Evolutionary conservation across 2,329 filamentous ascomycete genomes (phyloP).

Genomic region (Fusarium lyarnte): DNA sequence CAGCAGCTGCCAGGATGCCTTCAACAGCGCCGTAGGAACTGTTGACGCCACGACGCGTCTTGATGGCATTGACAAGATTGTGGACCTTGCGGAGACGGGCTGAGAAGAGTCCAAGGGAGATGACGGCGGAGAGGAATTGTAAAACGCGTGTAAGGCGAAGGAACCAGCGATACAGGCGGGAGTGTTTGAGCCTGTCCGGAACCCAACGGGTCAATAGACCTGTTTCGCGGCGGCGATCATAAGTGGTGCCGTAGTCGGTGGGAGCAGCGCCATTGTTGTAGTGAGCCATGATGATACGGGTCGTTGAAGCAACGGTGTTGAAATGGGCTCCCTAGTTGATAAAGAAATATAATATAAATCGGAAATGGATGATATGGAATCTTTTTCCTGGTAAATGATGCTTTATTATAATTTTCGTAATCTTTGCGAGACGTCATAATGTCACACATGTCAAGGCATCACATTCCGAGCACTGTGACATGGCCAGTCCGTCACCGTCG

Average conservation of each 20-base stretch:
- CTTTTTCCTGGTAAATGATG: neutral
- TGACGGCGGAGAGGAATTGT: constrained; percentile 22
- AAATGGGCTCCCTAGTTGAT: neutral
- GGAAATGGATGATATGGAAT: neutral
- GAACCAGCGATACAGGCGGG: constrained; percentile 28
- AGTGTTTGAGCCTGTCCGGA: constrained; percentile 15
- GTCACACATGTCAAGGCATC: neutral
- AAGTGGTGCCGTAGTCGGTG: constrained; percentile 8
- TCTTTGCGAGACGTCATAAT: neutral
- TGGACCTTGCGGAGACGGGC: constrained; percentile 15
- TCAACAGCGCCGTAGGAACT: constrained; percentile 21
- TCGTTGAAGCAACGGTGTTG: neutral
- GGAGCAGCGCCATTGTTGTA: neutral
- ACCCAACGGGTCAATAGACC: constrained; percentile 21
- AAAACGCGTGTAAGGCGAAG: constrained; percentile 22
- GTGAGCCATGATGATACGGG: neutral
- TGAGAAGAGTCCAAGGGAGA: constrained; percentile 30
- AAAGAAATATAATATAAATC: neutral
- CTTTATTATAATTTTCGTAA: neutral
- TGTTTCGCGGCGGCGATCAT: neutral
- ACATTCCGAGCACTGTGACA: neutral
- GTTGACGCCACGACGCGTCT: constrained; percentile 21
- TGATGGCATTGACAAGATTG: constrained; percentile 12
- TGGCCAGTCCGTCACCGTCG: neutral
- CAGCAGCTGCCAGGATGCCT: constrained; percentile 32